Percentiles rank a stretch among this genome's conserved stretches.
phyloP scores from a whole-genome alignment of 495 filamentous ascomycete genomes.

The Penicillium canescens region DNA sequence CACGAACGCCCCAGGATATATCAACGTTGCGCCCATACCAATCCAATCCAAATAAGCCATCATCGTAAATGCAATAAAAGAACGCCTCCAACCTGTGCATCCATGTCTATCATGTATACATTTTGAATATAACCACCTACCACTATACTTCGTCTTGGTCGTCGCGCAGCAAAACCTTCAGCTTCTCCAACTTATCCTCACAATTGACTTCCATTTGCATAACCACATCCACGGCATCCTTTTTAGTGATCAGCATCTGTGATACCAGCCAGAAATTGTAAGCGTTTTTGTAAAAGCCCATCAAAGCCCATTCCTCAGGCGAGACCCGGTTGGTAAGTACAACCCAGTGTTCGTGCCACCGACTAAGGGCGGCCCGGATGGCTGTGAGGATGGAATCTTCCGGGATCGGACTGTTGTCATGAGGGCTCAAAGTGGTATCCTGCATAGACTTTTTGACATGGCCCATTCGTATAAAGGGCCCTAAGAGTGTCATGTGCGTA shows the following conservation, averaged over 20 bases:
- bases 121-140: too few species aligned
- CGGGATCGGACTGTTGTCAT: slow-evolving; percentile 20
- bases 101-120: too few species aligned
- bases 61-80: too few species aligned
- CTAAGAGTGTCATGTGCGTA: slow-evolving; percentile 44
- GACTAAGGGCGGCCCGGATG: slow-evolving; percentile 36
- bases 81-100: too few species aligned
- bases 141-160: slow-evolving; percentile 29
- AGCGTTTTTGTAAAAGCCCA: slow-evolving; percentile 48
- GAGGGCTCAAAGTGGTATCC: background rate
- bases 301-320: slow-evolving; percentile 39
- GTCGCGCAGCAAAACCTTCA: slow-evolving; percentile 45
- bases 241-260: slow-evolving; percentile 47
- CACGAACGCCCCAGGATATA: too few species aligned
- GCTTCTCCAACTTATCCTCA: slow-evolving; percentile 46
- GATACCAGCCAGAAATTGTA: slow-evolving; percentile 51
- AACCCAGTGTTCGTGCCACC: slow-evolving; percentile 44
- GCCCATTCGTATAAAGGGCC: slow-evolving; percentile 23
- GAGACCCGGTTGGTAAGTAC: slow-evolving; percentile 32
- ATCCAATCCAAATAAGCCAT: too few species aligned
- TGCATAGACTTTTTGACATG: slow-evolving; percentile 8
- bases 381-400: slow-evolving; percentile 34
- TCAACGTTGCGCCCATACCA: too few species aligned
- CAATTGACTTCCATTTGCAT: slow-evolving; percentile 52
- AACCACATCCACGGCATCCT: slow-evolving; percentile 46